These are phyloP conservation scores for Pseudogymnoascus sp. DNA, from an alignment of 2,329 filamentous ascomycete species.

Conservation along the genomic window DNA sequence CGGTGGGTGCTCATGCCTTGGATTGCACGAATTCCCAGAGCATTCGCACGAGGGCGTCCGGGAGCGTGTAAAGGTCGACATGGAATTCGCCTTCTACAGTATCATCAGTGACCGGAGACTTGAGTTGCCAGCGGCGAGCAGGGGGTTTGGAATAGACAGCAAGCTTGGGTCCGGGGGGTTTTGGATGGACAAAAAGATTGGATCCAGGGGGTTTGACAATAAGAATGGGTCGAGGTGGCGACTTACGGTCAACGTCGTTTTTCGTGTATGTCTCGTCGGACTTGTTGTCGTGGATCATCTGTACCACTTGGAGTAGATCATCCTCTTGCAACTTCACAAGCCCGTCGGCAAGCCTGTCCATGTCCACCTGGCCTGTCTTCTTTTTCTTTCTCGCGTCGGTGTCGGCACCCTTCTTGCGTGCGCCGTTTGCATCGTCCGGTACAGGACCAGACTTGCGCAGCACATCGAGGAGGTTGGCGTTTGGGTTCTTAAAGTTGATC, in stretches of 20 bases:
- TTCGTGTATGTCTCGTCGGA: slow-evolving; percentile 88
- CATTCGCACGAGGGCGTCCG: slow-evolving; percentile 80
- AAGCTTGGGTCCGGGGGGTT: not conserved
- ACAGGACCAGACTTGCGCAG: slow-evolving; percentile 80
- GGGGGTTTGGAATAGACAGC: not conserved
- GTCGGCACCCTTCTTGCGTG: slow-evolving; percentile 47
- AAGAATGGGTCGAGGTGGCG: not conserved
- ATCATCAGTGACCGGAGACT: slow-evolving; percentile 7
- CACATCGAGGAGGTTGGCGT: slow-evolving; percentile 68
- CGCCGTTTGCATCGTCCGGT: slow-evolving; percentile 62
- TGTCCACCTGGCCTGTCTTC: slow-evolving; percentile 57
- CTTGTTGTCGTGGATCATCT: slow-evolving; percentile 98
- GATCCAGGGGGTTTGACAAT: not conserved
- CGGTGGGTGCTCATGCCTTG: slow-evolving; percentile 28
- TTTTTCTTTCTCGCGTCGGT: slow-evolving; percentile 71
- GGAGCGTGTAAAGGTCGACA: slow-evolving; percentile 95
- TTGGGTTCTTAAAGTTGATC: slow-evolving; percentile 87
- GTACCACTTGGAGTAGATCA: slow-evolving; percentile 86
- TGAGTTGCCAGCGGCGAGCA: not conserved
- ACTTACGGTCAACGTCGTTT: slow-evolving; percentile 89
- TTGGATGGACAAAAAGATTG: not conserved
- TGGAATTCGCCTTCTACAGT: slow-evolving; percentile 84
- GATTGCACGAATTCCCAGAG: slow-evolving; percentile 77
- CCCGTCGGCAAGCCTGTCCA: slow-evolving; percentile 93
- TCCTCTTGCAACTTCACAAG: slow-evolving; percentile 86